Base-by-base conservation (phyloP, 345 rosid species). In the Eucalyptus brandiana region DNA sequence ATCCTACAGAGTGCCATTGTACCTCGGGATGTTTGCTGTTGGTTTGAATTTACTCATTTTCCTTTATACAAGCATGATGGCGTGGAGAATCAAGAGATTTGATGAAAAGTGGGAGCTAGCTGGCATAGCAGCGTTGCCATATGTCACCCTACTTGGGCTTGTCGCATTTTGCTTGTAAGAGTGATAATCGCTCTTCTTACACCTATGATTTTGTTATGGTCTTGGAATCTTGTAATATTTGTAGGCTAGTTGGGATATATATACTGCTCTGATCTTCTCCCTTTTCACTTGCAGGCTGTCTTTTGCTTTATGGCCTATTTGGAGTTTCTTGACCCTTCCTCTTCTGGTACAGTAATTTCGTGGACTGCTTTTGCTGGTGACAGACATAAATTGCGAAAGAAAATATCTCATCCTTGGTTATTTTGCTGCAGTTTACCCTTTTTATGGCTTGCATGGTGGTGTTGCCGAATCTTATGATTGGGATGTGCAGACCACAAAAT, bases 261-360 rank as follows among this genome's bases (percentile, higher is more conserved):
- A 51, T n/a, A 69, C 81, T 37, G 28, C 47, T 45, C 49, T 44
- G 37, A 24, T 37, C 56, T 48, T n/a, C 32, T n/a, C 48, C 28
- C 49, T 60, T 90, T 86, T 58, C 54, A 8, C 85, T 13, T 90
- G 91, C 93, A 97, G 99, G 93, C 91, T 97, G 56, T 92, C 95
- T 58, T 95, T 93, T 91, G 95, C 99, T 89, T 86, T 97, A 88
- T 97, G 99, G 99, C 99, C 99, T 51, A 95, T 97, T 87, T 97
- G 99, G 98, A 93, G 99, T 62, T 94, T 97, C 93, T 92, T 97
- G 96, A 94, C 99, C 90, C 94, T 97, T 88, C 99, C 99, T 89
- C 99, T 97, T 90, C 95, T 97, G 97, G 99, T 97, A 95, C 83
- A 3, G 26, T 40, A 76, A 76, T 37, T 76, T 76, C 9, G 2